Percentiles rank a stretch among this genome's conserved stretches.
phyloP scores from a whole-genome alignment of 768 basidiomycete species.

The Boletus vinaceobasis region DNA sequence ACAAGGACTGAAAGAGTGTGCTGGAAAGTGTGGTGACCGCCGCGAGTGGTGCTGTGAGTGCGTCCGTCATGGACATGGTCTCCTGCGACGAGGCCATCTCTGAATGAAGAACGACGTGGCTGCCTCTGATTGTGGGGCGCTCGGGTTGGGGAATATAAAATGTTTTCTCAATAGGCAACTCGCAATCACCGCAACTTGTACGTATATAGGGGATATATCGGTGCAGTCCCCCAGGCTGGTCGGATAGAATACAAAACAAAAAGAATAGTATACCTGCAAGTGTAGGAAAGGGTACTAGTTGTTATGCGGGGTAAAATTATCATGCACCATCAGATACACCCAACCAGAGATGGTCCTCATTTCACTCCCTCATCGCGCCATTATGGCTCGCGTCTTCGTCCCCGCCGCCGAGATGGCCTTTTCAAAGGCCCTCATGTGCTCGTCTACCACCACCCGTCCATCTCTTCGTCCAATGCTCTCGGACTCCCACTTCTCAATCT shows the following conservation, averaged over 20 bases:
- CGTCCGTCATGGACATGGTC: slow-evolving; percentile 49
- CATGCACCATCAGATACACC: slow-evolving; percentile 1
- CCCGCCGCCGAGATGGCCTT: slow-evolving; percentile 68
- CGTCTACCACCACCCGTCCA: slow-evolving; percentile 69
- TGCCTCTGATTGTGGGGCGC: no score
- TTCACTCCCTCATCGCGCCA: slow-evolving; percentile 58
- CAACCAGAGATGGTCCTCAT: background rate
- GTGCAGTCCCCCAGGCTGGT: background rate
- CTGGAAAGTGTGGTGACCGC: slow-evolving; percentile 62
- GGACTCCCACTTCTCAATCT: slow-evolving; percentile 80
- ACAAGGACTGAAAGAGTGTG: slow-evolving; percentile 69
- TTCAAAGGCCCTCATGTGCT: slow-evolving; percentile 76
- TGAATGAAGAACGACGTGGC: background rate
- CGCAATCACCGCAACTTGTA: background rate
- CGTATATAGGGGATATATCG: background rate
- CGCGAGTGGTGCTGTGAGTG: slow-evolving; percentile 59
- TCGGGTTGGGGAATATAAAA: background rate
- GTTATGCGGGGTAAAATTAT: slow-evolving; percentile 6
- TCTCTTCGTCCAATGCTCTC: slow-evolving; percentile 45
- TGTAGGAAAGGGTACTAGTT: slow-evolving; percentile 7
- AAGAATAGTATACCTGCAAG: slow-evolving; percentile 18
- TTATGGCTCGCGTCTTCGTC: slow-evolving; percentile 74
- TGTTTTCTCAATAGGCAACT: background rate
- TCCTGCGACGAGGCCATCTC: slow-evolving; percentile 10
- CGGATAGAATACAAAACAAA: slow-evolving; percentile 22